phyloP scores from a whole-genome alignment of 768 basidiomycete genomes.

The Trametopsis cervina region DNA sequence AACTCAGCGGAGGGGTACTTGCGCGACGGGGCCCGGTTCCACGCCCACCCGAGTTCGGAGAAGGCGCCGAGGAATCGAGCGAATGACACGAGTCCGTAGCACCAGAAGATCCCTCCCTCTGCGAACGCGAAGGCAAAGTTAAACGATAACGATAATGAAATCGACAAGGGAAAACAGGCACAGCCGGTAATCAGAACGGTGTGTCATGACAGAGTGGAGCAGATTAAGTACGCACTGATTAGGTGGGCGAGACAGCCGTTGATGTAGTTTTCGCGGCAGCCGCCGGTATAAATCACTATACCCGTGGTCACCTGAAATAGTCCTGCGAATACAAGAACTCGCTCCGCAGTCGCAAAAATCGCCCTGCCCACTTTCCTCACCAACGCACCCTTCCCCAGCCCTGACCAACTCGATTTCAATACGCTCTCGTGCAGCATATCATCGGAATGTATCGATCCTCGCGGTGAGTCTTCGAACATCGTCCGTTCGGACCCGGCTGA shows the following conservation, averaged over 20 bases:
- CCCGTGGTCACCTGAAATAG: constrained; percentile 63
- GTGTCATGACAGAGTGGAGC: constrained; percentile 1
- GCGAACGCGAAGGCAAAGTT: constrained; percentile 9
- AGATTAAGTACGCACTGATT: constrained; percentile 56
- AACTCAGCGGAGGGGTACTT: constrained; percentile 62
- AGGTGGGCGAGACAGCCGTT: constrained; percentile 87
- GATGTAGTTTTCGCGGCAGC: constrained; percentile 69
- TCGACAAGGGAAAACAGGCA: no score
- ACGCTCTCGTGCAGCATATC: constrained; percentile 44
- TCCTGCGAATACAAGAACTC: constrained; percentile 63
- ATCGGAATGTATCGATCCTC: constrained; percentile 41
- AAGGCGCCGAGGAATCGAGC: constrained; percentile 92
- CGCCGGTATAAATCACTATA: constrained; percentile 77
- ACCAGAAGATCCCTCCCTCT: constrained; percentile 93
- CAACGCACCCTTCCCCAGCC: constrained; percentile 17
- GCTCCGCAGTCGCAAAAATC: constrained; percentile 50
- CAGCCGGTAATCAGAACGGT: no score
- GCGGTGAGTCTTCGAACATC: constrained; percentile 41
- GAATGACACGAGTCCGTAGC: constrained; percentile 82
- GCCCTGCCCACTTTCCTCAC: constrained; percentile 37
- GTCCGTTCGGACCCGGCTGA: constrained; percentile 48
- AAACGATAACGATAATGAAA: background rate
- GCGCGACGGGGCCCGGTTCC: constrained; percentile 63
- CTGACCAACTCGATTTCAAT: background rate
- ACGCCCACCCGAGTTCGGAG: constrained; percentile 88